Percentiles rank a stretch among this genome's conserved stretches.
These are phyloP conservation scores for Nothophoma quercina DNA, from an alignment of 2,329 filamentous ascomycete species.

Conservation along the genomic window DNA sequence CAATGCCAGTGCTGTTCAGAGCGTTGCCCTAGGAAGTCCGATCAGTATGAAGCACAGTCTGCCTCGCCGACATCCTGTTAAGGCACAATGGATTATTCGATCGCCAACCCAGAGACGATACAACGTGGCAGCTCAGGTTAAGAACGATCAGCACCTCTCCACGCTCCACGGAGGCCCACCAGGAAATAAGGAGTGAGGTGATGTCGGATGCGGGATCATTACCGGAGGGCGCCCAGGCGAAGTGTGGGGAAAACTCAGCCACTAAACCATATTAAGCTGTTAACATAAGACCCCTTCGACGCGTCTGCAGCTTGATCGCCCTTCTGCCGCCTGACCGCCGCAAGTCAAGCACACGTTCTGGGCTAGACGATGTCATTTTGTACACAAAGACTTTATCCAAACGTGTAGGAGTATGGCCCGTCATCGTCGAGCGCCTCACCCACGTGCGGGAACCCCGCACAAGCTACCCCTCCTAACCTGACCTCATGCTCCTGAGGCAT, in stretches of 20 bases:
- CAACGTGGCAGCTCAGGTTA: too few relatives aligned
- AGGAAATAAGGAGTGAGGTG: not conserved
- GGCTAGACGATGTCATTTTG: conserved; percentile 2
- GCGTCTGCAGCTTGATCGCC: conserved; percentile 12
- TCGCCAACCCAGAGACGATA: too few relatives aligned
- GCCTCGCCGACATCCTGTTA: too few relatives aligned
- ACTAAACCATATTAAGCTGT: conserved; percentile 1
- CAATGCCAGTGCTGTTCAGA: too few relatives aligned
- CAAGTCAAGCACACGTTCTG: not conserved
- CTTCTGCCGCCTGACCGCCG: not conserved
- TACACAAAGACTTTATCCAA: conserved; percentile 1
- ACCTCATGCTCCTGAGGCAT: conserved; percentile 11
- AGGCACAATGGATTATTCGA: too few relatives aligned
- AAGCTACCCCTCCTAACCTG: conserved; percentile 18
- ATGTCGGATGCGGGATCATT: conserved; percentile 8
- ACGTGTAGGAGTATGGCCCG: not conserved
- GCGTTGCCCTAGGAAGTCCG: too few relatives aligned
- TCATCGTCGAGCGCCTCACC: conserved; percentile 12
- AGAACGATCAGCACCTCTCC: too few relatives aligned
- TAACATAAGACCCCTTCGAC: not conserved
- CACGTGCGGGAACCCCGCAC: conserved; percentile 22
- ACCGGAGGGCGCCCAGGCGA: not conserved
- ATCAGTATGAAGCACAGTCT: too few relatives aligned
- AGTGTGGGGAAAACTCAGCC: conserved; percentile 16
- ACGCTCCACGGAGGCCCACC: too few relatives aligned